Evolutionary conservation across 176 grass and related monocot genomes (phyloP).

Genomic region (Hyparrhenia diplandra): DNA sequence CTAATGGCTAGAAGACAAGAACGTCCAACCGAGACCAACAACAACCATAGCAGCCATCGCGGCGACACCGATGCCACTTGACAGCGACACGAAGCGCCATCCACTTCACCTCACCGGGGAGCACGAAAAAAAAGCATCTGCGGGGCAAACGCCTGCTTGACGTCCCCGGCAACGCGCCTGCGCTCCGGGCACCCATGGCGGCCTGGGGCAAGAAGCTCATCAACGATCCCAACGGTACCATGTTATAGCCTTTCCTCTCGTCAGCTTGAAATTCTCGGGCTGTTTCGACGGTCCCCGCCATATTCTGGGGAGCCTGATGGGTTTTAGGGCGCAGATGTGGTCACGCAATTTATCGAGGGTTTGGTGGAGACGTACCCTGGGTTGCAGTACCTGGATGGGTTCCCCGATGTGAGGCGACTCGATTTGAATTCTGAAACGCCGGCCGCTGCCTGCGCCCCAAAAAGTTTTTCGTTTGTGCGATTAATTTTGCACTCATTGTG

Average conservation of each 20-base stretch:
- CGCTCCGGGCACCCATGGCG: slow-evolving; percentile 45
- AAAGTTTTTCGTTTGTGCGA: neutral
- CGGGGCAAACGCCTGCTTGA: neutral
- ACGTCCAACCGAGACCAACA: too few relatives aligned
- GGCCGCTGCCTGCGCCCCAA: neutral
- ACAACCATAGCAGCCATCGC: too few relatives aligned
- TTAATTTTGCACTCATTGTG: neutral
- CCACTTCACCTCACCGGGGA: neutral
- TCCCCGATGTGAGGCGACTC: slow-evolving; percentile 45
- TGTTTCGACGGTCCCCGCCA: neutral
- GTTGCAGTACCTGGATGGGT: slow-evolving; percentile 65
- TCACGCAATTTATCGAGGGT: slow-evolving; percentile 92
- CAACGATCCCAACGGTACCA: slow-evolving; percentile 80
- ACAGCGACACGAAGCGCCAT: neutral
- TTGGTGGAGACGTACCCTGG: slow-evolving; percentile 61
- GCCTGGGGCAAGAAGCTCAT: slow-evolving; percentile 86
- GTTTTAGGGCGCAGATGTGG: slow-evolving; percentile 66
- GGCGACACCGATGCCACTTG: neutral
- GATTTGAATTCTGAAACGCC: neutral
- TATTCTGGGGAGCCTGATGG: slow-evolving; percentile 15
- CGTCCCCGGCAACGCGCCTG: slow-evolving; percentile 2
- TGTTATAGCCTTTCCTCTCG: neutral
- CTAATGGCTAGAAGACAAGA: too few relatives aligned
- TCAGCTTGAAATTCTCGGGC: neutral
- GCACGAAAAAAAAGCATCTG: neutral